phyloP scores from a whole-genome alignment of 2,329 filamentous ascomycete genomes.

The Bipolaris victoriae region DNA sequence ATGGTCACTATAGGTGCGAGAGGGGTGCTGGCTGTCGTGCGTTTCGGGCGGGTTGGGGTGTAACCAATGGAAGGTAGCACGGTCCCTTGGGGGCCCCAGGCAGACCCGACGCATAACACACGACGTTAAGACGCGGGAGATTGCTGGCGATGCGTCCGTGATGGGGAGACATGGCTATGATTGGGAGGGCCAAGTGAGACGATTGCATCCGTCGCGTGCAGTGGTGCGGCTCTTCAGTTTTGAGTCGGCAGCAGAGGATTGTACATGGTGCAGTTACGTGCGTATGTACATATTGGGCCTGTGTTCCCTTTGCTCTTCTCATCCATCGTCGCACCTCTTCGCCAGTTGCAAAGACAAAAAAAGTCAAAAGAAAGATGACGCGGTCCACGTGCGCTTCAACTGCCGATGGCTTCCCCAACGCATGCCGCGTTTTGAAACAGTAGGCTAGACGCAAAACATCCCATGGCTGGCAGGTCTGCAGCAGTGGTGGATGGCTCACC shows the following conservation, averaged over 20 bases:
- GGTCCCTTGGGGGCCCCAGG: conserved; percentile 17
- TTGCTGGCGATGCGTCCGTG: conserved; percentile 13
- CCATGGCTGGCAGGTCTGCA: conserved; percentile 1
- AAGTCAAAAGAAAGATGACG: background rate
- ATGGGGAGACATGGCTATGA: background rate
- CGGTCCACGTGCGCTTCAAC: background rate
- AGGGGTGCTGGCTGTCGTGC: conserved; percentile 21
- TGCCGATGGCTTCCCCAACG: background rate
- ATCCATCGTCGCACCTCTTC: background rate
- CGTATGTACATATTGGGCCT: background rate
- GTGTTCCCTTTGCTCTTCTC: background rate
- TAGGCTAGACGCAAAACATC: conserved; percentile 23
- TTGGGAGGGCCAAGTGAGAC: conserved; percentile 5
- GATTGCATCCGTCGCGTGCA: conserved; percentile 6
- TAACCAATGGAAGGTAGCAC: conserved; percentile 22
- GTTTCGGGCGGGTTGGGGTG: conserved; percentile 16
- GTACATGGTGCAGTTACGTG: background rate
- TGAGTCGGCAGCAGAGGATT: background rate
- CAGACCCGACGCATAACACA: conserved; percentile 20
- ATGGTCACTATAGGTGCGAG: conserved; percentile 4
- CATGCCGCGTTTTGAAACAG: conserved; percentile 18
- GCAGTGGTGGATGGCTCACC: background rate
- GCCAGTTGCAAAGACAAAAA: background rate
- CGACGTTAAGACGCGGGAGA: conserved; percentile 26
- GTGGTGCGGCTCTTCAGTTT: conserved; percentile 6